These are phyloP conservation scores for Angophora floribunda DNA, from an alignment of 345 rosid genomes.

Conservation along the genomic window DNA sequence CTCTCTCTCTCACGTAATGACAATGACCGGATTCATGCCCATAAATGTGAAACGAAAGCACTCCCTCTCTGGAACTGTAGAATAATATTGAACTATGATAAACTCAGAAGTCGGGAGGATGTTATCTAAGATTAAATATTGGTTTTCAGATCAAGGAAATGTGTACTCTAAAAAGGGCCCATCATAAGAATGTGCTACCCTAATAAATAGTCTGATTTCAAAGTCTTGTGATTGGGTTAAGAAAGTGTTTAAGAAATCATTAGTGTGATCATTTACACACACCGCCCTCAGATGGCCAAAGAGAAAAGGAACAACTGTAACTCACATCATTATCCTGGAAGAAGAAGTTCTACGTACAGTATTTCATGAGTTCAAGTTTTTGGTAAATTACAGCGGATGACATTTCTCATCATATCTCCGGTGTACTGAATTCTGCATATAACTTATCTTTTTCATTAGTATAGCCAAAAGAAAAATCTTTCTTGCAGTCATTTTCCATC, in stretches of 20 bases:
- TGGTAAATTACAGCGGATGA: not conserved
- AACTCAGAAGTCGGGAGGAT: not conserved
- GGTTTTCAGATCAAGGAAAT: not conserved
- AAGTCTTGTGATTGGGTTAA: not conserved
- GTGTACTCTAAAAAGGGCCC: not conserved
- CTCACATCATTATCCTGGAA: not conserved
- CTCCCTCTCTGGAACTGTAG: not conserved
- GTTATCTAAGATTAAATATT: not conserved
- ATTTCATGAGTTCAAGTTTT: not conserved
- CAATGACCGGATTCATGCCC: not conserved
- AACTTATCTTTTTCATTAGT: not conserved
- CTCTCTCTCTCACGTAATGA: not conserved
- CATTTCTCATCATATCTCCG: not conserved
- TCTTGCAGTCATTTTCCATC: not conserved
- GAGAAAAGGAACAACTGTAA: not conserved
- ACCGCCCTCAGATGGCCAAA: not conserved
- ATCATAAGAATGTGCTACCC: not conserved
- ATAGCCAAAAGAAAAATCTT: not conserved
- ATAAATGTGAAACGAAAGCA: not conserved
- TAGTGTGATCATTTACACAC: not conserved
- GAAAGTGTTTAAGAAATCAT: not conserved
- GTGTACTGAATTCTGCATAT: not conserved
- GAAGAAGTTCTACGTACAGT: not conserved
- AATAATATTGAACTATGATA: not conserved
- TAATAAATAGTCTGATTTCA: not conserved